These are phyloP conservation scores for Silene uniflora DNA, from an alignment of 148 eudicot species.

Conservation along the genomic window DNA sequence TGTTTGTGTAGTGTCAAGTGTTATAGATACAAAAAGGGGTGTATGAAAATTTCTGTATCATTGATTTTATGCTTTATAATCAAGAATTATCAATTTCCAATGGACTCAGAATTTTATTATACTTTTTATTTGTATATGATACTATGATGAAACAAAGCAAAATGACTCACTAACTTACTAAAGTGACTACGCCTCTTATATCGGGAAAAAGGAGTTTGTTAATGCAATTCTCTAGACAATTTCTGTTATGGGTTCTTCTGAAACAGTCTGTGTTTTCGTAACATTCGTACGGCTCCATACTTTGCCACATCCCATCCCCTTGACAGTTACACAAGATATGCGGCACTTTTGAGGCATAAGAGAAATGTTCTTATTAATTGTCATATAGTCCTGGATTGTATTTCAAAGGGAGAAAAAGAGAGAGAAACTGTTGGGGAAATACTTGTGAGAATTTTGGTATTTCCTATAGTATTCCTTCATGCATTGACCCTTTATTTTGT, in stretches of 20 bases:
- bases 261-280: background rate
- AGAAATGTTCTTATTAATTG: background rate
- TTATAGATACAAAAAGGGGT: background rate
- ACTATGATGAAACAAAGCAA: background rate
- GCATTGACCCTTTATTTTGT: constrained; percentile 14
- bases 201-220: background rate
- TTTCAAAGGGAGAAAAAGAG: background rate
- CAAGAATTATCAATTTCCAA: background rate
- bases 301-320: too few species aligned
- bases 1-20: background rate
- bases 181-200: background rate
- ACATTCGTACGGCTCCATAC: background rate
- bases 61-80: background rate
- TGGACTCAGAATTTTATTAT: background rate
- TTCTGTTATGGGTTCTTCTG: background rate
- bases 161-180: background rate
- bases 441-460: background rate
- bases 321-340: background rate
- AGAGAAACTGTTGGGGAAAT: background rate
- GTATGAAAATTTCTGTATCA: background rate
- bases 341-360: background rate
- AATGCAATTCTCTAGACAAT: background rate
- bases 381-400: background rate
- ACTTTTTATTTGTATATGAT: background rate
- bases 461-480: background rate